phyloP scores from a whole-genome alignment of 1,284 basidiomycete genomes.

The Agaricales sp. region DNA sequence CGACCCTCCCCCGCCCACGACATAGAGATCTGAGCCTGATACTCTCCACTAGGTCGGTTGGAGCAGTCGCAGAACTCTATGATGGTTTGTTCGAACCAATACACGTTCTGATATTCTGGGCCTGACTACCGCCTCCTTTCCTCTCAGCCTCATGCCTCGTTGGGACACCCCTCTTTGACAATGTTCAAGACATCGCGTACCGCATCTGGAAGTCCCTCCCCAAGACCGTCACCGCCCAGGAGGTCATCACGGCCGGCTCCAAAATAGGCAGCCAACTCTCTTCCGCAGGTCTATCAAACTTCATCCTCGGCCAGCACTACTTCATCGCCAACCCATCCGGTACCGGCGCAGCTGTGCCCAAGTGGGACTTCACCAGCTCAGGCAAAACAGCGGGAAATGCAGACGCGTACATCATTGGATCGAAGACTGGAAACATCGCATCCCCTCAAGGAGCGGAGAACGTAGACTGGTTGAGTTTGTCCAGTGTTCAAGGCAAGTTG shows the following conservation, averaged over 20 bases:
- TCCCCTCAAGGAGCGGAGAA: not conserved
- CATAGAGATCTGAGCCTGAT: not conserved
- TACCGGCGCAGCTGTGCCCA: constrained; percentile 32
- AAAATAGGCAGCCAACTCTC: constrained; percentile 3
- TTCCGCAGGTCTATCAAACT: constrained; percentile 13
- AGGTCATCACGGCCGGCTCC: constrained; percentile 25
- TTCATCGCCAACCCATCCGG: constrained; percentile 38
- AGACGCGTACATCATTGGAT: constrained; percentile 13
- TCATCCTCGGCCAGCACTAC: constrained; percentile 45
- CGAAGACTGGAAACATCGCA: not conserved
- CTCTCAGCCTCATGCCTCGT: constrained; percentile 37
- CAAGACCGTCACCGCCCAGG: constrained; percentile 18
- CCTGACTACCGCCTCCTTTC: not conserved
- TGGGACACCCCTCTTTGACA: constrained; percentile 25
- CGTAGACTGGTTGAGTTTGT: not conserved
- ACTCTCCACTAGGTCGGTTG: constrained; percentile 20
- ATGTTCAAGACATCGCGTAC: constrained; percentile 31
- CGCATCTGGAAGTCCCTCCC: constrained; percentile 25
- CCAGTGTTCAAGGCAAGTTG: not conserved
- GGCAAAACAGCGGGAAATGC: constrained; percentile 20
- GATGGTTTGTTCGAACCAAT: constrained; percentile 27
- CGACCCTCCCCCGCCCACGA: not conserved
- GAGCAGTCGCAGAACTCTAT: constrained; percentile 48
- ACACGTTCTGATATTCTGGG: not conserved
- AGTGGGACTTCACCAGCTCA: constrained; percentile 45